phyloP scores from a whole-genome alignment of 768 basidiomycete species.

The Amyloporia xantha region DNA sequence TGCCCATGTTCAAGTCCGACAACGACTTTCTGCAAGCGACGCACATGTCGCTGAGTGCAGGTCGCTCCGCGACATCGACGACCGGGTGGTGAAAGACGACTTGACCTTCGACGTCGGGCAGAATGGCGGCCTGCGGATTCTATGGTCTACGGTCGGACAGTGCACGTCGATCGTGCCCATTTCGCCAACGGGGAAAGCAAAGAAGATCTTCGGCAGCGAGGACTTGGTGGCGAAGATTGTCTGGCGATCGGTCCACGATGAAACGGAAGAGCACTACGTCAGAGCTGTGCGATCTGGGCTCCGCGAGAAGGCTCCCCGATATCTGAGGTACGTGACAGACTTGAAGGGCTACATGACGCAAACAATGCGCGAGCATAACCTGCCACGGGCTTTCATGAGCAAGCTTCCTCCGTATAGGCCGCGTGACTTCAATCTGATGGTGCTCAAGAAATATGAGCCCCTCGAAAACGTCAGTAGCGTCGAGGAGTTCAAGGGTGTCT shows the following conservation, averaged over 20 bases:
- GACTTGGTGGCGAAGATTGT: slow-evolving; percentile 5
- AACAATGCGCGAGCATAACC: slow-evolving; percentile 4
- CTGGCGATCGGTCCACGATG: neutral
- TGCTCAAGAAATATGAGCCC: slow-evolving; percentile 15
- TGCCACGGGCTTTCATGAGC: slow-evolving; percentile 9
- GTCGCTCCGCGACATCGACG: neutral
- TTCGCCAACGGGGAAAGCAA: neutral
- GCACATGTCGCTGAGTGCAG: too few species aligned
- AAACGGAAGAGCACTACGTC: neutral
- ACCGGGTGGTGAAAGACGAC: neutral
- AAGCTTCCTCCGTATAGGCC: slow-evolving; percentile 1
- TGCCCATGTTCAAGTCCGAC: slow-evolving; percentile 7
- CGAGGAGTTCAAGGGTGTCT: slow-evolving; percentile 23
- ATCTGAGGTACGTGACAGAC: slow-evolving; percentile 4
- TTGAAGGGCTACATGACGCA: slow-evolving; percentile 4
- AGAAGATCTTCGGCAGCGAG: neutral
- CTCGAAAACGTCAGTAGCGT: slow-evolving; percentile 18
- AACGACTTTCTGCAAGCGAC: too few species aligned
- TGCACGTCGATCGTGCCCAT: slow-evolving; percentile 1
- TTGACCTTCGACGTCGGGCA: too few species aligned
- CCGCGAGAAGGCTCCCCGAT: neutral
- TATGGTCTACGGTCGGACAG: neutral
- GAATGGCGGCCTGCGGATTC: neutral
- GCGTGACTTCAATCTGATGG: slow-evolving; percentile 16
- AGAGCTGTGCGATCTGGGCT: neutral